These are phyloP conservation scores for Cytidiella melzeri DNA, from an alignment of 768 basidiomycete genomes.

Conservation along the genomic window DNA sequence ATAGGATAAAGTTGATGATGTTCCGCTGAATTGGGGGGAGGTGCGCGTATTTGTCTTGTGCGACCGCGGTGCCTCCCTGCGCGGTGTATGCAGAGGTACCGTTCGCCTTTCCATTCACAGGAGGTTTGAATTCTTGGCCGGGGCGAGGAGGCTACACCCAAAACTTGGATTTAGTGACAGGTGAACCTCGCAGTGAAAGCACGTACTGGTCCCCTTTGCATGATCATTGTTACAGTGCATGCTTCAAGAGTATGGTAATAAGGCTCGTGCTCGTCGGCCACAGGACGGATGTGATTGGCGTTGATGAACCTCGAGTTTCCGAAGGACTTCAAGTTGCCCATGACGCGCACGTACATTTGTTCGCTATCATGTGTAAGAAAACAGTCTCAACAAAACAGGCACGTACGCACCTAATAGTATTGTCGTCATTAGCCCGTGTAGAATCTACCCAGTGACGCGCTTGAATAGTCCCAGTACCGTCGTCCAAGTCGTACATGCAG, in stretches of 20 bases:
- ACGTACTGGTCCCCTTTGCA: conserved; percentile 63
- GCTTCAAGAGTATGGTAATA: conserved; percentile 79
- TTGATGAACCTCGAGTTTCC: conserved; percentile 78
- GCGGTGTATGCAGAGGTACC: conserved; percentile 29
- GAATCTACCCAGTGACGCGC: conserved; percentile 81
- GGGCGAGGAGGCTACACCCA: conserved; percentile 12
- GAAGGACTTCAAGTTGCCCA: conserved; percentile 79
- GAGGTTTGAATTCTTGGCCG: conserved; percentile 12
- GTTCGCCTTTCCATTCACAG: conserved; percentile 1
- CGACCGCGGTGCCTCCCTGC: conserved; percentile 15
- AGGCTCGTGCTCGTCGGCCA: conserved; percentile 69
- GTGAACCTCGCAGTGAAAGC: neutral
- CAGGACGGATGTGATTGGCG: conserved; percentile 61
- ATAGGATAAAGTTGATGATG: conserved; percentile 61
- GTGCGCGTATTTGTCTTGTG: conserved; percentile 43
- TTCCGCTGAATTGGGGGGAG: conserved; percentile 53
- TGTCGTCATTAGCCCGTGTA: conserved; percentile 47
- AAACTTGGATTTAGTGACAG: neutral
- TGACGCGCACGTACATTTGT: conserved; percentile 71
- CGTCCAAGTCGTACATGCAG: conserved; percentile 72
- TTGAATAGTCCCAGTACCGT: conserved; percentile 78
- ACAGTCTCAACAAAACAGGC: neutral
- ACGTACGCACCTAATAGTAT: conserved; percentile 40
- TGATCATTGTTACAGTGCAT: conserved; percentile 58
- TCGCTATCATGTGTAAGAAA: conserved; percentile 40